Evolutionary conservation across 257 asterid genomes (phyloP), one percentile per base, ranked within the genome.

Genomic region (Plantago ovata): DNA sequence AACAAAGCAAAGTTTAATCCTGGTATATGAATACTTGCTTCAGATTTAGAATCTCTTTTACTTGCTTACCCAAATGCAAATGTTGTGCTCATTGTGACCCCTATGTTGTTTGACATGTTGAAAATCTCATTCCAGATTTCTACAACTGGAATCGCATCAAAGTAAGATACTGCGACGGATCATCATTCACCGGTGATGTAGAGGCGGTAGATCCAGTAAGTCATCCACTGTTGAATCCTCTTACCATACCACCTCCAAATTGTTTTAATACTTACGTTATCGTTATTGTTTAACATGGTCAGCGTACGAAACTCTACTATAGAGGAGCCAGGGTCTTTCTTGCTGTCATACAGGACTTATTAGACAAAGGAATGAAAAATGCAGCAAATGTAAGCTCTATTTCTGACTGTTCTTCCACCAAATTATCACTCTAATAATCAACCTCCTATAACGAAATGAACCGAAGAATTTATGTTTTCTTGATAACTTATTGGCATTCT

Each of bases 1-100:
- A 86, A 86, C 69, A 62, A 73, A 71, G 70, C 69, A 21, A 20
- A 80, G 74, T 80, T 75, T 15, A 93, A 93, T 66, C 97, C 98
- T 13, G 97, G 98, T 92, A 66, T 23, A 36, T 18, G 5, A 28
- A n/a, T n/a, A n/a, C n/a, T n/a, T 19, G 47, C 22, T 49, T 33
- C 38, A 42, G 6, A 40, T 13, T 21, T 33, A 16, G 14, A 1
- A n/a, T n/a, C n/a, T n/a, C n/a, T n/a, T n/a, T n/a, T 19, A 32
- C n/a, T 7, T 36, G 32, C 6, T 14, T 38, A 23, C 9, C 6
- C 40, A 24, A 13, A 43, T 43, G n/a, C 14, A 24, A 48, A 21
- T 58, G 3, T 22, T 47, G 16, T 43, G 38, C 3, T 9, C 13
- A 13, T 54, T 21, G 1, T 6, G 67, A 18, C 52, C 9, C 9